Evolutionary conservation across 2,329 filamentous ascomycete genomes (phyloP).

Genomic region (Aspergillus sp.): DNA sequence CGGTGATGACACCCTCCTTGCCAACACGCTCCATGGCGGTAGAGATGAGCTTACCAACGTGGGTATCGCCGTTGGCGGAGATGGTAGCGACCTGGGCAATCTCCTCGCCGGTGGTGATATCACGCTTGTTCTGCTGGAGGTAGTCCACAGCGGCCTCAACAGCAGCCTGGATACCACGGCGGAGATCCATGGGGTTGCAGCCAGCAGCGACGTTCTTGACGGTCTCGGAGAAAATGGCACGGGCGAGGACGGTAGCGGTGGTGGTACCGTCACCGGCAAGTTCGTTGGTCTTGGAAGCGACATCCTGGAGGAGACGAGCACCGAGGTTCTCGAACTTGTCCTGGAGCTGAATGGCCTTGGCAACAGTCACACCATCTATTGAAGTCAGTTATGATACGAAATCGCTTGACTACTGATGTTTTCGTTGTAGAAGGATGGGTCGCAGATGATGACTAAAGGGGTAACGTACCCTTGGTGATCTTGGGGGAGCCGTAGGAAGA

Average conservation of each 20-base stretch:
- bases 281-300: constrained; percentile 99
- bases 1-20: constrained; percentile 99
- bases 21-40: constrained; percentile 99
- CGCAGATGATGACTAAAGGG: neutral
- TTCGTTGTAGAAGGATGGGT: constrained; percentile 10
- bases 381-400: constrained; percentile 20
- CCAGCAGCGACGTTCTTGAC: constrained; percentile 99
- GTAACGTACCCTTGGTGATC: constrained; percentile 88
- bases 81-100: constrained; percentile 98
- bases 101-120: constrained; percentile 96
- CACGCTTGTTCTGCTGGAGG: constrained; percentile 92
- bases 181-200: constrained; percentile 99
- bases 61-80: constrained; percentile 92
- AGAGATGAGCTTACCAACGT: constrained; percentile 93
- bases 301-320: constrained; percentile 93
- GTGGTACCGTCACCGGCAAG: constrained; percentile 98
- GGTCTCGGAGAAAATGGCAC: constrained; percentile 98
- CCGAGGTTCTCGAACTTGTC: constrained; percentile 99
- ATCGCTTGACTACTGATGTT: constrained; percentile 7
- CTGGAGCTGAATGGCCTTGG: constrained; percentile 86
- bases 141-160: constrained; percentile 94
- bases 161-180: constrained; percentile 93
- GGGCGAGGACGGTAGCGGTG: constrained; percentile 93
- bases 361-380: constrained; percentile 82
- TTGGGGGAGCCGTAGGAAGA: constrained; percentile 98